These are phyloP conservation scores for Penicillium goetzii DNA, from an alignment of 495 filamentous ascomycete genomes.

Conservation along the genomic window DNA sequence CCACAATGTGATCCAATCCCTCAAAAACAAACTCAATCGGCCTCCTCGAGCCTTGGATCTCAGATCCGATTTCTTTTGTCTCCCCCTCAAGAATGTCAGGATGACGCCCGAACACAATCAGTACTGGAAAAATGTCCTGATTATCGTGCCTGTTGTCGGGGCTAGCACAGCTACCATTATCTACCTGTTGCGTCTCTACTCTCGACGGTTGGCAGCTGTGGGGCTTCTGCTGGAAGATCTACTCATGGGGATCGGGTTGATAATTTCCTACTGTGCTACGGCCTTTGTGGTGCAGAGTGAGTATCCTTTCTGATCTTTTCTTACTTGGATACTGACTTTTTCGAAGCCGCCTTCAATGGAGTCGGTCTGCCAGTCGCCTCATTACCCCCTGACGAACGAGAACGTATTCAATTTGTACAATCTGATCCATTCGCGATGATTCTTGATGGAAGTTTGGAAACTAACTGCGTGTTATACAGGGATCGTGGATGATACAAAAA, in stretches of 20 bases:
- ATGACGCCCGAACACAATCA: not conserved
- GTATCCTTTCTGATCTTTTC: conserved; percentile 4
- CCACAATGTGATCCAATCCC: not conserved
- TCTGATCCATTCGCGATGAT: not conserved
- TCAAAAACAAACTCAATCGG: not conserved
- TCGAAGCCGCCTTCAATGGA: conserved; percentile 3
- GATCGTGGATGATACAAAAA: conserved; percentile 31
- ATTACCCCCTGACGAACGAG: not conserved
- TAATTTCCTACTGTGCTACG: conserved; percentile 26
- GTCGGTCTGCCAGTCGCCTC: not conserved
- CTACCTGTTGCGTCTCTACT: conserved; percentile 26
- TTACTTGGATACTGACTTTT: not conserved
- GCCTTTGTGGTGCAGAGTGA: conserved; percentile 26
- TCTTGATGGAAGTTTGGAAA: not conserved
- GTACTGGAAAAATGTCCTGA: conserved; percentile 25
- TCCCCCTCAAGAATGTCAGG: not conserved
- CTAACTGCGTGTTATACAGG: not conserved
- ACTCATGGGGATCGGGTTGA: conserved; percentile 28
- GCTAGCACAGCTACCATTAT: conserved; percentile 25
- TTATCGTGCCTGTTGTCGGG: conserved; percentile 23
- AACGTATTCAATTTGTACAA: conserved; percentile 1
- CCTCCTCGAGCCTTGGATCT: not conserved
- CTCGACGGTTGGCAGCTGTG: conserved; percentile 11
- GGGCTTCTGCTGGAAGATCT: conserved; percentile 22
- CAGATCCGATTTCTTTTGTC: not conserved